Evolutionary conservation across 2,329 filamentous ascomycete genomes (phyloP).

Genomic region (Chaetomium sp.): DNA sequence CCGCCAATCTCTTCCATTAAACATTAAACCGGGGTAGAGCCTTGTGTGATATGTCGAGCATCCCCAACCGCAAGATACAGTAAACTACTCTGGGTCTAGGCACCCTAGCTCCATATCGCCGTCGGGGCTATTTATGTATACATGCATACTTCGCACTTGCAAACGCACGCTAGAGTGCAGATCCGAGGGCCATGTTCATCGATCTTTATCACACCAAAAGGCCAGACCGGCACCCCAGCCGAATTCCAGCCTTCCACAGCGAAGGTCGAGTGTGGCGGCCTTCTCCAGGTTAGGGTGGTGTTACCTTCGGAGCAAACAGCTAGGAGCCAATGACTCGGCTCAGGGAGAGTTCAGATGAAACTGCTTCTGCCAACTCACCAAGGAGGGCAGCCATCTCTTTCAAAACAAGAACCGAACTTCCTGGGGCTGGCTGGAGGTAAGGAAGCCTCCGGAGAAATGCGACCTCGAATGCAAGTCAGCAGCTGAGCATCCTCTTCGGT

Average conservation of each 20-base stretch:
- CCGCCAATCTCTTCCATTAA: constrained; percentile 16
- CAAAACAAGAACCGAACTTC: constrained; percentile 20
- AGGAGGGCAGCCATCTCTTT: constrained; percentile 32
- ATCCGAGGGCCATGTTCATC: background rate
- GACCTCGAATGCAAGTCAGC: constrained; percentile 14
- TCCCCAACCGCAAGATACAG: background rate
- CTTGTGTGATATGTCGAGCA: background rate
- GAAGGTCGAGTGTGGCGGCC: background rate
- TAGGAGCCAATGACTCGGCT: constrained; percentile 30
- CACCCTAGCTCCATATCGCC: background rate
- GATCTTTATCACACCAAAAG: background rate
- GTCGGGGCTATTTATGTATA: background rate
- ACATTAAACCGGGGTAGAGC: constrained; percentile 20
- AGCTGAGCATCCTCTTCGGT: constrained; percentile 8
- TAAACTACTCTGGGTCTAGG: background rate
- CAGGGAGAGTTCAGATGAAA: constrained; percentile 30
- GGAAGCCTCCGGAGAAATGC: constrained; percentile 3
- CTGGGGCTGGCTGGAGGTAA: constrained; percentile 15
- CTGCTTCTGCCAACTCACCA: constrained; percentile 35
- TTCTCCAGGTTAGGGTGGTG: constrained; percentile 4
- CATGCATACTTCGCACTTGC: too few species aligned
- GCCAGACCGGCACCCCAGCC: background rate
- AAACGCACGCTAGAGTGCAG: background rate
- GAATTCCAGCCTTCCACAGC: constrained; percentile 17
- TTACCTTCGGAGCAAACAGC: background rate